Base-by-base conservation (phyloP, 2,329 filamentous ascomycete genomes). In the Aureobasidium sp. region DNA sequence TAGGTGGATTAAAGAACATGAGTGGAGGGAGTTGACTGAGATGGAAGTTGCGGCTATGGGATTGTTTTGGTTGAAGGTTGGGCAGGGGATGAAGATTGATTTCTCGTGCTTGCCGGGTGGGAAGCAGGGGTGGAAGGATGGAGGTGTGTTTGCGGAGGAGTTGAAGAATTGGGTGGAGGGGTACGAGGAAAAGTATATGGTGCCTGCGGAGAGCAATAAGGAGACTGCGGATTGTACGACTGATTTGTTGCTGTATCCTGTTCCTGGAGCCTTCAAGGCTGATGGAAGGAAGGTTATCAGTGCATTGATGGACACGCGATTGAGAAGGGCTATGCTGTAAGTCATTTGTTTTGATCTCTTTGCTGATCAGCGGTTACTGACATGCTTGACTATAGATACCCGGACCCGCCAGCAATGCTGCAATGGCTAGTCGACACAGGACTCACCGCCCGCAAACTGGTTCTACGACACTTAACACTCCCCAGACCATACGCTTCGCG, bases 51-150 rank as follows among this genome's bases (percentile, higher is more conserved):
- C 86, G 64, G 88, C 87, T 0, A 55, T 61, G 16, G 85, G 82
- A 16, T 85, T 83, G 0, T 84, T 88, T 68, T 91, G 87, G 88
- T 89, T 88, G 72, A 79, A 79, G 58, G 74, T 90, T n/a, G 88
- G 88, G 14, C 85, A 90, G 66, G 82, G 83, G 57, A 87, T 91
- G 83, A 80, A 78, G 0, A 88, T 91, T 61, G 73, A 74, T 3
- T 82, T 77, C 51, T 72, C 74, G 2, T 68, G 64, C 1, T 72
- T 85, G n/a, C 76, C 76, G 0, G 79, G 76, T 0, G 67, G 65
- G 1, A 64, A 68, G 37, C 67, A 66, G 0, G 77, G 76, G 0
- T 82, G 78, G 66, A 68, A 70, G 4, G 79, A 82, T 65, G 80
- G 82, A 1, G 67, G 82, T 25, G 74, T 81, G 4, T 85, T 80